Evolutionary conservation across 1,284 basidiomycete species (phyloP).

Genomic region (Ceratobasidium papillatum): DNA sequence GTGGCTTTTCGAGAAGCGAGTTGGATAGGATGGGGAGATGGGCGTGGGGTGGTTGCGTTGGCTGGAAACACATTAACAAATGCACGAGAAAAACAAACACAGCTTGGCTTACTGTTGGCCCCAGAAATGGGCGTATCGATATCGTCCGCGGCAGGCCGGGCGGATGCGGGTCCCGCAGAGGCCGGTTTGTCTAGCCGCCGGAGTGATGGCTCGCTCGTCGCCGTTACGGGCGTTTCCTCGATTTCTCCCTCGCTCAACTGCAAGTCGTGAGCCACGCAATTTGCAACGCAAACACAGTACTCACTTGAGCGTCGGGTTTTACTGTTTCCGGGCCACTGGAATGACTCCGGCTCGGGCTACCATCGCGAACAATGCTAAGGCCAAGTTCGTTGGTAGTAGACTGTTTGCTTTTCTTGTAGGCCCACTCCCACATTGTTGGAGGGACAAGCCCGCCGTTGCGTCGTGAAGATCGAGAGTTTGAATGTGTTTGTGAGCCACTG

Average conservation of each 20-base stretch:
- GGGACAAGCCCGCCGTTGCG: constrained; percentile 27
- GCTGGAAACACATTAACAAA: constrained; percentile 18
- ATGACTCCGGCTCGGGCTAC: constrained; percentile 30
- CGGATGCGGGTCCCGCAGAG: constrained; percentile 7
- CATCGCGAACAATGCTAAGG: constrained; percentile 25
- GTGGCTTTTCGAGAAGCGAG: background rate
- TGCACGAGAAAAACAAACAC: constrained; percentile 1
- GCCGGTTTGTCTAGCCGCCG: constrained; percentile 27
- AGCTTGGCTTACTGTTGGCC: constrained; percentile 17
- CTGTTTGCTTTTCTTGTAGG: constrained; percentile 37
- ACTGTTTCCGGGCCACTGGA: constrained; percentile 29
- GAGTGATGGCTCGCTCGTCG: constrained; percentile 24
- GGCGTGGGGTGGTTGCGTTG: constrained; percentile 25
- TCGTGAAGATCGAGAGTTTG: constrained; percentile 27
- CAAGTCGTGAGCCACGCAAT: constrained; percentile 14
- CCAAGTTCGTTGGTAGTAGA: constrained; percentile 8
- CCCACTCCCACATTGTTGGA: constrained; percentile 39
- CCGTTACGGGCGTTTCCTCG: constrained; percentile 24
- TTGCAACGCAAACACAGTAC: background rate
- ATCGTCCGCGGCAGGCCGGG: constrained; percentile 1
- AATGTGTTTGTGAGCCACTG: constrained; percentile 25
- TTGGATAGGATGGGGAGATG: constrained; percentile 10
- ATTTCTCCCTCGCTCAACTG: constrained; percentile 36
- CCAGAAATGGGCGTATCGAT: constrained; percentile 30
- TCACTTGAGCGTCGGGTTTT: constrained; percentile 25